These are phyloP conservation scores for Leccinum imitatum DNA, from an alignment of 768 basidiomycete genomes.

Conservation along the genomic window DNA sequence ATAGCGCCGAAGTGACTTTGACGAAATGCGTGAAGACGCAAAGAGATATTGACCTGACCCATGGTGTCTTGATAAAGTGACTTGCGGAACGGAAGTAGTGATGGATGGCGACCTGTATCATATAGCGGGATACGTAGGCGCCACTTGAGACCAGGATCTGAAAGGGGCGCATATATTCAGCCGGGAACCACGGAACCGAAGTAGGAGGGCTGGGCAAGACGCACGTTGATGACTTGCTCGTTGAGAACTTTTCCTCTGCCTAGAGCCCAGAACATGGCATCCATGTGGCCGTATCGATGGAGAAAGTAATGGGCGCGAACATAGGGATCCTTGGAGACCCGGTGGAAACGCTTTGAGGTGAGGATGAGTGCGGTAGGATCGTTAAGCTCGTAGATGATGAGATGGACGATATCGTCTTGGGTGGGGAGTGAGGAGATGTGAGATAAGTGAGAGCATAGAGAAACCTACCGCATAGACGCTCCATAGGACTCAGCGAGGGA, in stretches of 20 bases:
- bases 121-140: conserved; percentile 76
- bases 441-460: conserved; percentile 5
- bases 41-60: conserved; percentile 67
- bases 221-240: conserved; percentile 67
- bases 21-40: conserved; percentile 65
- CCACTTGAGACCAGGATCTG: conserved; percentile 75
- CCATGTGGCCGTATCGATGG: conserved; percentile 63
- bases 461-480: conserved; percentile 65
- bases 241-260: conserved; percentile 66
- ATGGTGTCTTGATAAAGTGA: conserved; percentile 72
- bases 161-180: conserved; percentile 28
- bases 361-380: conserved; percentile 62
- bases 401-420: conserved; percentile 64
- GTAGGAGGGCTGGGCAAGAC: conserved; percentile 29
- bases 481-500: conserved; percentile 39
- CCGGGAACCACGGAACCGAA: conserved; percentile 16
- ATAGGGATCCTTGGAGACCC: conserved; percentile 70
- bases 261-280: conserved; percentile 75
- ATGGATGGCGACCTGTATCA: conserved; percentile 74
- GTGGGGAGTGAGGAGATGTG: conserved; percentile 9
- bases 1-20: conserved; percentile 52
- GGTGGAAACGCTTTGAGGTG: conserved; percentile 56
- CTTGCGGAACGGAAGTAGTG: conserved; percentile 73
- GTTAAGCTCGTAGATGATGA: conserved; percentile 70
- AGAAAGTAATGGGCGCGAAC: conserved; percentile 79